Base-by-base conservation (phyloP, 352 stramenopile genomes). In the Globisporangium paroecandrum region DNA sequence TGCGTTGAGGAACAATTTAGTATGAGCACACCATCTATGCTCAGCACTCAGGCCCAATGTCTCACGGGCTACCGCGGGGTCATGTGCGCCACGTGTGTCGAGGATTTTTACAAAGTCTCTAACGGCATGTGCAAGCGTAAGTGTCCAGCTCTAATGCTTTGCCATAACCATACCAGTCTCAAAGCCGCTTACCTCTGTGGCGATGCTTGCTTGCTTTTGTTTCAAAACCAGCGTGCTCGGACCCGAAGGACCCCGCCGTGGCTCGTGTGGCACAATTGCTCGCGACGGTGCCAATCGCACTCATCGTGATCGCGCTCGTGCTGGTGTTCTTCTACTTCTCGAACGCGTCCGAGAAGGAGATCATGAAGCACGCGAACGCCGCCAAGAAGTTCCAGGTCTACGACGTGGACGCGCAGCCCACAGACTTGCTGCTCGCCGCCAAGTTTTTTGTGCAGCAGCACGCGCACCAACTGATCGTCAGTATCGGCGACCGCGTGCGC, bases 361-460 rank as follows among this genome's bases (percentile, higher is more conserved):
- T 90, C 51, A 65, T 89, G 56, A 79, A 70, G 24, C 77, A 87
- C 29, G 83, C 81, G 4, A 65, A 73, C 12, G 83, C 83, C 46
- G 83, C 83, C 4, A 82, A 78, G 41, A 74, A 74, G 22, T 90
- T 87, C 47, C 74, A 89, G 60, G 59, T 86, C n/a, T 86, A 87
- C 58, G 55, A 69, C 46, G 49, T 3, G 4, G 15, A 49, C 15
- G 58, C 0, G 46, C 70, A 38, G 69, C 15, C 18, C 29, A 34
- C 1, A 47, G 70, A 1, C 66, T 54, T 24, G 29, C 71, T 18
- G 43, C 61, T 65, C 8, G 66, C 73, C 4, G 70, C 76, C 4
- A 74, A 56, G 12, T 72, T 69, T 18, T 70, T 69, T 24, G 15
- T 81, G 12, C 58, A 70, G 41, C 72, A 79, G 27, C 70, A 65